Conservation (phyloP, 305 asterid species). For the Solanum hybrid region DNA sequence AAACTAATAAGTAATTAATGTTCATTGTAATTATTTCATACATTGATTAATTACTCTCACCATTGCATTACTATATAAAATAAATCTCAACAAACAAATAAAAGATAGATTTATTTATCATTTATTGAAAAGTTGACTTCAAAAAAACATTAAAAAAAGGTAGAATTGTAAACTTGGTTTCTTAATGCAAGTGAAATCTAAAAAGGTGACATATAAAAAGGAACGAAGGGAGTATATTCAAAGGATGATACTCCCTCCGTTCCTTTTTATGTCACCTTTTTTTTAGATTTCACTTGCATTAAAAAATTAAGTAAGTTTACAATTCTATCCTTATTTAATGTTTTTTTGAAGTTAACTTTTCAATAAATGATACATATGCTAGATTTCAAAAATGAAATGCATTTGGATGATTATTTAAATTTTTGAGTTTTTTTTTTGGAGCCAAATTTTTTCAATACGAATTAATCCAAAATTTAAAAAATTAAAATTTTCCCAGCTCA, state of each 20-base stretch:
- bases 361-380: not conserved
- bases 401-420: too few relatives aligned
- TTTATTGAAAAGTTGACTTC: not conserved
- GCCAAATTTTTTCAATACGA: too few relatives aligned
- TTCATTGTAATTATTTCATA: not conserved
- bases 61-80: not conserved
- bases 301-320: not conserved
- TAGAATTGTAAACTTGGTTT: not conserved
- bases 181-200: not conserved
- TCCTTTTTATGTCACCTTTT: not conserved
- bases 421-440: too few relatives aligned
- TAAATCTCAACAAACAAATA: not conserved
- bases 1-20: not conserved
- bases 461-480: too few relatives aligned
- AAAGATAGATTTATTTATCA: not conserved
- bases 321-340: not conserved
- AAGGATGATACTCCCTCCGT: not conserved
- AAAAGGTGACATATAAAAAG: not conserved
- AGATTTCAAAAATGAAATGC: too few relatives aligned
- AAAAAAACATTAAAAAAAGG: not conserved
- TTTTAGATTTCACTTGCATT: not conserved
- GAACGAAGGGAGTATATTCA: not conserved
- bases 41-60: not conserved
- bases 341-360: not conserved
- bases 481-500: too few relatives aligned